Percentiles rank a stretch among this genome's conserved stretches.
phyloP scores from a whole-genome alignment of 2,329 filamentous ascomycete genomes.

The Boeremia lycopersici region DNA sequence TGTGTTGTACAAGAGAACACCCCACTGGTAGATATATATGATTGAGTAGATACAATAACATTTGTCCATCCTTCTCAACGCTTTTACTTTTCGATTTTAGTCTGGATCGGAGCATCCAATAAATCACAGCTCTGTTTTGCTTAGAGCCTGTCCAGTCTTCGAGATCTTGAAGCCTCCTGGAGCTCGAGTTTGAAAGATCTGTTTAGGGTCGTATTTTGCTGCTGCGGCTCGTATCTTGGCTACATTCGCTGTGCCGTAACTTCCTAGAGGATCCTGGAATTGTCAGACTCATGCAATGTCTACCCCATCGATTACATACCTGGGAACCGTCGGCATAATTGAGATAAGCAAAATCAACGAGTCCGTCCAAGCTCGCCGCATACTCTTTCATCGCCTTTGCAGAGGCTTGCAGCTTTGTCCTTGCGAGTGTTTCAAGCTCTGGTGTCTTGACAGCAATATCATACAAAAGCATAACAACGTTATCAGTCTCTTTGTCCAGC shows the following conservation, averaged over 20 bases:
- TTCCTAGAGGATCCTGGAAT: conserved; percentile 45
- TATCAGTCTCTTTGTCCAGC: conserved; percentile 23
- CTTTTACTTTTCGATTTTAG: too few species aligned
- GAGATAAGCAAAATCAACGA: conserved; percentile 32
- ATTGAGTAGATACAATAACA: too few species aligned
- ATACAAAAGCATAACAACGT: conserved; percentile 31
- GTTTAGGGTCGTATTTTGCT: conserved; percentile 48
- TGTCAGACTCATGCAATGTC: neutral
- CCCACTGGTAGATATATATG: too few species aligned
- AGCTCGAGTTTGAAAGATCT: conserved; percentile 49
- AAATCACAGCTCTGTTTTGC: conserved; percentile 4
- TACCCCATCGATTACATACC: conserved; percentile 4
- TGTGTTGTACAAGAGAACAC: too few species aligned
- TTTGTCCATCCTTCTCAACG: too few species aligned
- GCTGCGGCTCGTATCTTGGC: conserved; percentile 41
- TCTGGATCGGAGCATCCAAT: too few species aligned
- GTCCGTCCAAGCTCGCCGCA: conserved; percentile 17
- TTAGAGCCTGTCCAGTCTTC: conserved; percentile 5
- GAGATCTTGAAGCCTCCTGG: conserved; percentile 53
- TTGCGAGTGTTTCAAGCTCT: conserved; percentile 20
- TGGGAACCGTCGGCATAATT: conserved; percentile 46
- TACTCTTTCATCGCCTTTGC: conserved; percentile 20
- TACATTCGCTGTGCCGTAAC: conserved; percentile 50
- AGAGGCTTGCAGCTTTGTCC: conserved; percentile 17
- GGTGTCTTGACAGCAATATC: conserved; percentile 24